These are phyloP conservation scores for Teratosphaeria epicoccoides DNA, from an alignment of 2,329 filamentous ascomycete species.

Conservation along the genomic window DNA sequence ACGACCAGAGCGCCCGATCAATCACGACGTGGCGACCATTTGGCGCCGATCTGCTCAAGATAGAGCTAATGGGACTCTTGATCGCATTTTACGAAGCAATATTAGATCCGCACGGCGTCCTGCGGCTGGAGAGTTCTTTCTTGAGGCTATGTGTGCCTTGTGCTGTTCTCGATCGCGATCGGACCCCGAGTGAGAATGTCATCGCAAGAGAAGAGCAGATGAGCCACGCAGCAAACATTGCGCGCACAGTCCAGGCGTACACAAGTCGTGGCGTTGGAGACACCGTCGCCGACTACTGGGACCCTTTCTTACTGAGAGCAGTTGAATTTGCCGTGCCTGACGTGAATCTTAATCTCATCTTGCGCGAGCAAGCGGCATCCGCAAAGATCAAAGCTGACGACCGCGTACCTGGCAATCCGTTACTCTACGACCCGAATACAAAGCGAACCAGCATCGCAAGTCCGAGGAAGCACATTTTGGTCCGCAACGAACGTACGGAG, in stretches of 20 bases:
- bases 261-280: conserved; percentile 60
- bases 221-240: conserved; percentile 73
- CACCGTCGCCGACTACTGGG: conserved; percentile 83
- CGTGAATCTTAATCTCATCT: conserved; percentile 11
- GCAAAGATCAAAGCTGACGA: conserved; percentile 1
- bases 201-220: conserved; percentile 63
- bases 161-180: conserved; percentile 17
- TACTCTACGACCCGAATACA: conserved; percentile 90
- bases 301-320: conserved; percentile 80
- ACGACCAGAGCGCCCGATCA: not conserved
- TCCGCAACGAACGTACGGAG: conserved; percentile 64
- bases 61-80: conserved; percentile 79
- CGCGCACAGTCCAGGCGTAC: conserved; percentile 69
- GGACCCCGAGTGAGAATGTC: not conserved
- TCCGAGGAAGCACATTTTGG: conserved; percentile 40
- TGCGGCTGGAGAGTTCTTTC: conserved; percentile 75
- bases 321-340: conserved; percentile 52
- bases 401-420: conserved; percentile 51
- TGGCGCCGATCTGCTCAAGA: conserved; percentile 69
- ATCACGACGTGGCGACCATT: conserved; percentile 34
- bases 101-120: conserved; percentile 81
- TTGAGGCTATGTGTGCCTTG: conserved; percentile 66
- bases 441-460: conserved; percentile 49
- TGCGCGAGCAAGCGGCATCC: conserved; percentile 1
- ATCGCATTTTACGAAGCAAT: conserved; percentile 90